These are phyloP conservation scores for Paracoccidioides lutzii DNA, from an alignment of 2,329 filamentous ascomycete species.

Conservation along the genomic window DNA sequence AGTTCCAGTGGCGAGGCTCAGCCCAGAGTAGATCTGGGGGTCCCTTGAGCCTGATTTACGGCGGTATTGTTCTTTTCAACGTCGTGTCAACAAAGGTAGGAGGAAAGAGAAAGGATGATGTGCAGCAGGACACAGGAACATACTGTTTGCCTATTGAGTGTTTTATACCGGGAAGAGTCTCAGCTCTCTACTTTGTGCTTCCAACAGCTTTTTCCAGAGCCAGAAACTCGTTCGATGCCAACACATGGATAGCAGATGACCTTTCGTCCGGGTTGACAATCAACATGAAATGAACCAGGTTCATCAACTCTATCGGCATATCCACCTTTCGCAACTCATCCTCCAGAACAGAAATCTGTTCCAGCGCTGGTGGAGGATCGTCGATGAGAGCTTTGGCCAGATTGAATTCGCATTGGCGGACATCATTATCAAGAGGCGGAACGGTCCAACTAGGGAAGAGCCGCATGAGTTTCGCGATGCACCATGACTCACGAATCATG, in stretches of 20 bases:
- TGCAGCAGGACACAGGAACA: no score
- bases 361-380: constrained; percentile 59
- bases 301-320: constrained; percentile 8
- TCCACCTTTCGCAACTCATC: constrained; percentile 8
- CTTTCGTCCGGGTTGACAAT: constrained; percentile 8
- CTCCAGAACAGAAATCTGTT: constrained; percentile 68
- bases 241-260: constrained; percentile 9
- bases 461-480: constrained; percentile 11
- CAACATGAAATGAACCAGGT: constrained; percentile 12
- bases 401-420: constrained; percentile 6
- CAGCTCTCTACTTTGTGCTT: not conserved
- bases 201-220: constrained; percentile 7
- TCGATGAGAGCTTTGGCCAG: constrained; percentile 3
- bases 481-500: constrained; percentile 9
- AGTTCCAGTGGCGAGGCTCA: no score
- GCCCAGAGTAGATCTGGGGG: no score
- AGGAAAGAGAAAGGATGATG: no score
- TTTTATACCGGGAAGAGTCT: not conserved
- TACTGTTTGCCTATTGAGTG: no score
- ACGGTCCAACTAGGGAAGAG: constrained; percentile 12
- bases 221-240: constrained; percentile 9
- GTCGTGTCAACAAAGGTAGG: no score
- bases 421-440: constrained; percentile 8
- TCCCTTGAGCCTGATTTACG: no score
- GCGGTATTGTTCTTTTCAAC: no score